phyloP scores from a whole-genome alignment of 768 basidiomycete species.

The Arthromyces matolae region DNA sequence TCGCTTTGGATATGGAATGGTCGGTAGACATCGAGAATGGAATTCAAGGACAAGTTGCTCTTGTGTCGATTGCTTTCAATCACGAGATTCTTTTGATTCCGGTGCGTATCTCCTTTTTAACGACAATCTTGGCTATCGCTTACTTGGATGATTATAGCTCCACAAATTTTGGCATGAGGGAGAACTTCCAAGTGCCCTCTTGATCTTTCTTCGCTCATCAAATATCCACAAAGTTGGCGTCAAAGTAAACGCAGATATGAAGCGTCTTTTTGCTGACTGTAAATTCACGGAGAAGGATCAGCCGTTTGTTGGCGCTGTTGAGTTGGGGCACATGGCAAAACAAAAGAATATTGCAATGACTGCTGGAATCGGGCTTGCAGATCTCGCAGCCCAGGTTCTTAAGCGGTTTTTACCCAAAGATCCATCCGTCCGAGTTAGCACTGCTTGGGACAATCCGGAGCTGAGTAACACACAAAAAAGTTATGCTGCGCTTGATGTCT shows the following conservation, averaged over 20 bases:
- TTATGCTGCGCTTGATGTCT: slow-evolving; percentile 21
- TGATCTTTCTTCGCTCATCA: background rate
- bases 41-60: slow-evolving; percentile 11
- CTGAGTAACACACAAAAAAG: slow-evolving; percentile 14
- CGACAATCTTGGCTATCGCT: background rate
- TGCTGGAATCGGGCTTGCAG: slow-evolving; percentile 24
- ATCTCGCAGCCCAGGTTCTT: slow-evolving; percentile 27
- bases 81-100: background rate
- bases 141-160: background rate
- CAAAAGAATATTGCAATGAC: slow-evolving; percentile 14
- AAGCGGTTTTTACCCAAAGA: slow-evolving; percentile 19
- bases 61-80: slow-evolving; percentile 6
- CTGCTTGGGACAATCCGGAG: slow-evolving; percentile 15
- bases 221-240: background rate
- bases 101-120: background rate
- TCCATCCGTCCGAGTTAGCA: slow-evolving; percentile 15
- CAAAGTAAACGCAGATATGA: background rate
- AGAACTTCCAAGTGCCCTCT: background rate
- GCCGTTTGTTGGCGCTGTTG: slow-evolving; percentile 23
- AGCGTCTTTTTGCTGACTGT: background rate
- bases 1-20: slow-evolving; percentile 16
- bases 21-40: slow-evolving; percentile 7
- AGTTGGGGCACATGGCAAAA: slow-evolving; percentile 28
- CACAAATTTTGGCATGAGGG: background rate
- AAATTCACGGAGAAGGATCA: background rate